Conservation (phyloP, 805 yeast genomes). For the Suhomyces sp. region DNA sequence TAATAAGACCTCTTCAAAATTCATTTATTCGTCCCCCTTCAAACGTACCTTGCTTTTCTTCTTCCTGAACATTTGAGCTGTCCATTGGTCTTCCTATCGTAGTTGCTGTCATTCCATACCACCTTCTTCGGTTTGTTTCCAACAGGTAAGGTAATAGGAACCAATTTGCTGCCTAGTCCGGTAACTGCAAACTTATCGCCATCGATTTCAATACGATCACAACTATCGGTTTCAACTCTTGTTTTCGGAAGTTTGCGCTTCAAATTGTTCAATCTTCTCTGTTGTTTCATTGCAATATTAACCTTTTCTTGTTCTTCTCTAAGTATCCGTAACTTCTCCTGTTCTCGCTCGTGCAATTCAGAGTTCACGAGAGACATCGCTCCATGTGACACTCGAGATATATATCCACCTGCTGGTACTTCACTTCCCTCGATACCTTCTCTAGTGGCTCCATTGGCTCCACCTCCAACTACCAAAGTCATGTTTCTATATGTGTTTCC, state of each 20-base stretch:
- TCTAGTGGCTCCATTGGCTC: slow-evolving; percentile 11
- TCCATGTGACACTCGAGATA: slow-evolving; percentile 31
- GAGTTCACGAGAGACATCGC: slow-evolving; percentile 42
- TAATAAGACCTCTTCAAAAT: no score
- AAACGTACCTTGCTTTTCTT: slow-evolving; percentile 15
- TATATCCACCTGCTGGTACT: no score
- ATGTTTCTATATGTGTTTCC: slow-evolving; percentile 23
- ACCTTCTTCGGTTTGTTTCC: slow-evolving; percentile 15
- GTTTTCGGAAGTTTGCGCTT: slow-evolving; percentile 22
- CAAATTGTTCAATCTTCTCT: slow-evolving; percentile 17
- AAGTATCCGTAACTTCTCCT: slow-evolving; percentile 13
- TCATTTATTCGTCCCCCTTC: background rate
- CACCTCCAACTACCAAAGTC: slow-evolving; percentile 24
- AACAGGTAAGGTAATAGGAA: slow-evolving; percentile 31
- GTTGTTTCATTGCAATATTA: slow-evolving; percentile 12
- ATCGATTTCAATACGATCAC: slow-evolving; percentile 46
- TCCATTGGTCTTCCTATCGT: slow-evolving; percentile 27
- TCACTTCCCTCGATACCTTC: no score
- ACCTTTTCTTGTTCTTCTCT: slow-evolving; percentile 15
- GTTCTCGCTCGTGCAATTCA: slow-evolving; percentile 32
- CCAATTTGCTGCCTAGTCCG: slow-evolving; percentile 39
- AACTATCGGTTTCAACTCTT: slow-evolving; percentile 37
- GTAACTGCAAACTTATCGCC: slow-evolving; percentile 46
- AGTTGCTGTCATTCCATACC: slow-evolving; percentile 32
- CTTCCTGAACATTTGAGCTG: slow-evolving; percentile 18